Base-by-base conservation (phyloP, 345 rosid species). In the Eucalyptus caleyi region DNA sequence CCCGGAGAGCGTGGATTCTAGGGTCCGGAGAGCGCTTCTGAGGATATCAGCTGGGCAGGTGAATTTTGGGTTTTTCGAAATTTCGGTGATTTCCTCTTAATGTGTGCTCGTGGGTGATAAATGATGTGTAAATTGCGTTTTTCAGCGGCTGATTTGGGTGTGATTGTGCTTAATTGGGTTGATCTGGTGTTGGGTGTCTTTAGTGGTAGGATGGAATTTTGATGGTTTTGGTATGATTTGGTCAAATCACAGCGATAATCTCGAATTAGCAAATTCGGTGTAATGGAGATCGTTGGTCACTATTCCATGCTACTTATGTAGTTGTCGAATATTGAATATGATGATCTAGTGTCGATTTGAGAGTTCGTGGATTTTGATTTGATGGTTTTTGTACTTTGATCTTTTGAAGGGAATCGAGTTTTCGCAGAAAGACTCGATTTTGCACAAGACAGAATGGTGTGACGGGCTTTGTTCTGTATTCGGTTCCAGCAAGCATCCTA, bases 21-120 rank as follows among this genome's bases (percentile, higher is more conserved):
- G 99, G 87, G 96, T 98, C 67, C 93, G 99, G 90, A 92, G 97
- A 91, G 98, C 99, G 90, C 94, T 98, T 5, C 92, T 98, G 89
- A 94, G 99, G 90, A 94, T 98, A 89, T 92, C 98, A 44, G 98
- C 98, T 86, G 95, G 95, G 54, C 99, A 96, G 99, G 99, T 96
- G 53, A 89, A 94, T 88, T 88, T 88, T 67, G 59, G 89, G 86
- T 90, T 62, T 34, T 40, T 37, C 54, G 40, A 83, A 50, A 45
- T 80, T 82, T 86, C 65, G 12, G 30, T 19, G 16, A 86, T 50
- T 32, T 51, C 26, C 32, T 6, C 60, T 51, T 9, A 56, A 56
- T 86, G 65, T 32, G 40, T 50, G 60, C 54, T 50, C 34, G 15
- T 50, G 40, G 62, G 5, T 50, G 56, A 32, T 50, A 9, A 32